Base-by-base conservation (phyloP, 768 basidiomycete species). In the Russula sp. region DNA sequence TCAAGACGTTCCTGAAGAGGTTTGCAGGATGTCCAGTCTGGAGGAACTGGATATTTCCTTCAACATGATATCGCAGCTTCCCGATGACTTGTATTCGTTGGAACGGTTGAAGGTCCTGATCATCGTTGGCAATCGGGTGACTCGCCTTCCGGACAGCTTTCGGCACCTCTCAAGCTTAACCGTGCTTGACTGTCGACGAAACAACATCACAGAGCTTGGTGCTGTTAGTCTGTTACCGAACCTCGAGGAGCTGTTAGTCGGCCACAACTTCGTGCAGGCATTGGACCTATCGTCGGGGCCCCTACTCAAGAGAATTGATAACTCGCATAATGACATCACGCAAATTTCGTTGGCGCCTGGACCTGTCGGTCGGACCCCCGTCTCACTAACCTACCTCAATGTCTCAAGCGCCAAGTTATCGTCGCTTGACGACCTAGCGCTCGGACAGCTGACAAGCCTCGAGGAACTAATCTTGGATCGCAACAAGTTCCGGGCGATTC, bases 31-130 rank as follows among this genome's bases (percentile, higher is more conserved):
- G 70, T 74, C 77, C 5, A 80, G 76, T n/a, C 82, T 99, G 20
- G 77, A 81, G 42, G 91, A 95, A 68, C 84, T 99, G 20, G 95
- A 98, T 70, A 79, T 97, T 44, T 98, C 97, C 0, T 98, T 98
- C 80, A 99, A 99, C 77, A 84, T 81, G 73, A 86, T 98, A 62
- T 79, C 82, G 0, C 83, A 86, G 54, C 80, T 98, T 1, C 94
- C 95, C 0, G 84, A 89, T 40, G 84, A 87, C 48, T 84, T 98
- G 48, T 89, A 89, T 1, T 75, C 81, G 39, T 78, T 98, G 57
- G 73, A 72, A 32, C 77, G 81, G 4, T 81, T 98, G 48, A 85
- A 93, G 68, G 77, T 82, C 16, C 79, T 98, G 10, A 77, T 87
- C 49, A 82, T 95, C 49, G 87, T 95, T n/a, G 91, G 92, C 31